These are phyloP conservation scores for Westerdykella ornata DNA, from an alignment of 2,329 filamentous ascomycete genomes.

Conservation along the genomic window DNA sequence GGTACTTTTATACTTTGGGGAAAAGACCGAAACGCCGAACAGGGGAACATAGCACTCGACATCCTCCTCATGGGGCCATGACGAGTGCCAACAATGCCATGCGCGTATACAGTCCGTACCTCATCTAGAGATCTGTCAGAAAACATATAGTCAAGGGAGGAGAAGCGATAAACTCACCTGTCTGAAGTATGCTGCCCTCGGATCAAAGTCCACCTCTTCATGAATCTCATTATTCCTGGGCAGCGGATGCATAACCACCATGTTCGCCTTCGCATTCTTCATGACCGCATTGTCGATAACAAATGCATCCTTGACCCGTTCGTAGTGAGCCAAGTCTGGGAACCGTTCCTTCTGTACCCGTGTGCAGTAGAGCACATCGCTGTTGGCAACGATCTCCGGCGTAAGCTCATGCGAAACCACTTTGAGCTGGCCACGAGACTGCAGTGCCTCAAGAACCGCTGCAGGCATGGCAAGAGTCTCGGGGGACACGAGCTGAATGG, in stretches of 20 bases:
- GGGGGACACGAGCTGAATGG: conserved; percentile 85
- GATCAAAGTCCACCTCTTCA: conserved; percentile 96
- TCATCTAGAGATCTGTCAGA: conserved; percentile 64
- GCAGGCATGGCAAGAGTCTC: conserved; percentile 68
- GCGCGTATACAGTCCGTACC: conserved; percentile 93
- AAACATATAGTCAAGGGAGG: conserved; percentile 6
- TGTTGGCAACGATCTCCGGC: conserved; percentile 74
- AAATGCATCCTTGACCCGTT: conserved; percentile 80
- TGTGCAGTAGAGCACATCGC: conserved; percentile 94
- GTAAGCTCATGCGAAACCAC: conserved; percentile 72
- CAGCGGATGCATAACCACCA: conserved; percentile 92
- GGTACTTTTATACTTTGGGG: background rate
- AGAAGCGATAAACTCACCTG: conserved; percentile 63
- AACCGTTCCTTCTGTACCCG: conserved; percentile 96
- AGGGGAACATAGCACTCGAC: background rate
- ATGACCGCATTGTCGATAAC: conserved; percentile 85
- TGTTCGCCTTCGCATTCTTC: conserved; percentile 83
- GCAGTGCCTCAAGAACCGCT: conserved; percentile 65
- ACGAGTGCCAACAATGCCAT: conserved; percentile 96
- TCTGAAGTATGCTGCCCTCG: conserved; percentile 94
- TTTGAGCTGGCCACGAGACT: conserved; percentile 67
- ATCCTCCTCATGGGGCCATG: conserved; percentile 52
- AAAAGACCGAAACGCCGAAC: background rate
- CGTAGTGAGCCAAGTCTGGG: conserved; percentile 70
- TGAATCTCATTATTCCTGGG: conserved; percentile 89